Conservation (phyloP, 768 basidiomycete genomes). For the Stropharia rugosoannulata region DNA sequence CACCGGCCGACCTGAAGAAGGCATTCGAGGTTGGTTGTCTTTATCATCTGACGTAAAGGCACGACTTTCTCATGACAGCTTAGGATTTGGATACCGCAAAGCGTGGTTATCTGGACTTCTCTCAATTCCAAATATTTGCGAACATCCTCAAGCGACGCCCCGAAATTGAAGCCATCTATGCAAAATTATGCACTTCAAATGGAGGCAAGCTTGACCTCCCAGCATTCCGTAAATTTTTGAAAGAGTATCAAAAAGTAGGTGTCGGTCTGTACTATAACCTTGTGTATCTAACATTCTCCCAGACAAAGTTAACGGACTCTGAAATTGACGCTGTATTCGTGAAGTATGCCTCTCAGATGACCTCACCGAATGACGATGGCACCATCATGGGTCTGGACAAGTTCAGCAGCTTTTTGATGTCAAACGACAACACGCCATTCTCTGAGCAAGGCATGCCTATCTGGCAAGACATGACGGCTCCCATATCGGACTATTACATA, state of each 20-base stretch:
- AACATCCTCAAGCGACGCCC: slow-evolving; percentile 81
- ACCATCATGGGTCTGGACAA: slow-evolving; percentile 50
- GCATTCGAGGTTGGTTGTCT: slow-evolving; percentile 52
- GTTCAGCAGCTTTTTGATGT: slow-evolving; percentile 80
- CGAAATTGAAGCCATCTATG: slow-evolving; percentile 72
- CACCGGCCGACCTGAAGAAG: slow-evolving; percentile 48
- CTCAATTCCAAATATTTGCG: slow-evolving; percentile 80
- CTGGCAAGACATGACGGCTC: slow-evolving; percentile 85
- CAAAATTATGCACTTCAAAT: slow-evolving; percentile 27
- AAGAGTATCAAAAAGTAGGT: slow-evolving; percentile 39
- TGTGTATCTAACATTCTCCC: background rate
- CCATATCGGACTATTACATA: slow-evolving; percentile 86
- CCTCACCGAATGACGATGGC: slow-evolving; percentile 14
- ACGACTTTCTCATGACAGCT: background rate
- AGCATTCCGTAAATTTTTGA: slow-evolving; percentile 46
- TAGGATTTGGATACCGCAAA: slow-evolving; percentile 64
- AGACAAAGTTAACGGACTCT: slow-evolving; percentile 33
- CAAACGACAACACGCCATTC: slow-evolving; percentile 67
- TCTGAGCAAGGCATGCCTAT: slow-evolving; percentile 41
- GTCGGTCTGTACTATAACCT: background rate
- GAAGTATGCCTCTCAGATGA: slow-evolving; percentile 25
- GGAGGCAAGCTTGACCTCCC: slow-evolving; percentile 39
- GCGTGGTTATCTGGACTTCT: slow-evolving; percentile 67
- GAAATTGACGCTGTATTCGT: slow-evolving; percentile 35
- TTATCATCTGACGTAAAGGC: background rate